Evolutionary conservation across 768 basidiomycete species (phyloP).

Genomic region (Wakefieldia striispora): DNA sequence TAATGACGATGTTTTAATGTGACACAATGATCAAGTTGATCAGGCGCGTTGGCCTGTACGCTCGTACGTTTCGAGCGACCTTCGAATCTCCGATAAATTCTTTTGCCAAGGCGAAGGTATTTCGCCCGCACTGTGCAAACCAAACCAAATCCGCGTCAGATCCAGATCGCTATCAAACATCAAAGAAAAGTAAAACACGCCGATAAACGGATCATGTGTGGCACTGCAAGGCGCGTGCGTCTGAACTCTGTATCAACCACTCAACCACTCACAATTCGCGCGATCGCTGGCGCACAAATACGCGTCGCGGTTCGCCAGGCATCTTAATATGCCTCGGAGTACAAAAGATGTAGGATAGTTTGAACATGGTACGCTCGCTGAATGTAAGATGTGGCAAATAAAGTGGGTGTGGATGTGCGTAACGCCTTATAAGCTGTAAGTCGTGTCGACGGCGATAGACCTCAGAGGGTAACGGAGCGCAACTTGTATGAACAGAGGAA

Average conservation of each 20-base stretch:
- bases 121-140: conserved; percentile 10
- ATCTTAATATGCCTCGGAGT: conserved; percentile 52
- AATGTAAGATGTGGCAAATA: neutral
- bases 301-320: conserved; percentile 38
- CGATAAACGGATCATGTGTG: too few relatives aligned
- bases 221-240: too few relatives aligned
- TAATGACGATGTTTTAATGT: neutral
- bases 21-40: neutral
- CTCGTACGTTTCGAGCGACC: conserved; percentile 29
- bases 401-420: neutral
- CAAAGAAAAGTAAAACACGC: too few relatives aligned
- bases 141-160: too few relatives aligned
- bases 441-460: too few relatives aligned
- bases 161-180: too few relatives aligned
- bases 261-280: conserved; percentile 24
- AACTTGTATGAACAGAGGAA: too few relatives aligned
- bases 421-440: too few relatives aligned
- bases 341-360: conserved; percentile 51
- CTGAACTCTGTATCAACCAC: too few relatives aligned
- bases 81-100: conserved; percentile 30
- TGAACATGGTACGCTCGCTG: conserved; percentile 31
- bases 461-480: too few relatives aligned
- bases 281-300: conserved; percentile 23
- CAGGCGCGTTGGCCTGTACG: conserved; percentile 11
- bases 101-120: conserved; percentile 33